Conservation (phyloP, 352 stramenopile species). For the Pythium scleroteichum region DNA sequence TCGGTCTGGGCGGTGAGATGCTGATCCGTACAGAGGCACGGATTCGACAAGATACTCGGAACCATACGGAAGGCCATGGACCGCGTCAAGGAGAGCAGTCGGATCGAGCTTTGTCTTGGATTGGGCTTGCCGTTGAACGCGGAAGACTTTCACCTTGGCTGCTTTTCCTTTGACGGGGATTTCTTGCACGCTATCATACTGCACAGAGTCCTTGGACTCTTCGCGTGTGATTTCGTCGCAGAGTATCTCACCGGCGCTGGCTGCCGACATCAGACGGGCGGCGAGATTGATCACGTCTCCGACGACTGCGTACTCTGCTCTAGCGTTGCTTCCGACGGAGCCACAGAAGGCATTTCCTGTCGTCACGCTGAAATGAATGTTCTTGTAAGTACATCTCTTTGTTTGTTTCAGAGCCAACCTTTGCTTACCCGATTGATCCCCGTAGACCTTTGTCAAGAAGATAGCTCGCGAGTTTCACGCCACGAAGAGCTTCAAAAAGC, state of each 20-base stretch:
- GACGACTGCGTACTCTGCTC: constrained; percentile 82
- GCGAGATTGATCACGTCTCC: constrained; percentile 85
- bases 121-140: constrained; percentile 38
- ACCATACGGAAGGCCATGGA: constrained; percentile 45
- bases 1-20: constrained; percentile 10
- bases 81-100: constrained; percentile 32
- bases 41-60: constrained; percentile 49
- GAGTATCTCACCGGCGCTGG: constrained; percentile 57
- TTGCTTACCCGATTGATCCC: constrained; percentile 62
- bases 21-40: constrained; percentile 49
- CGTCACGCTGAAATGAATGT: constrained; percentile 43
- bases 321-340: constrained; percentile 63
- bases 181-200: constrained; percentile 48
- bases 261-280: constrained; percentile 73
- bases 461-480: constrained; percentile 64
- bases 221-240: constrained; percentile 70
- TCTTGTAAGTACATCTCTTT: too few species aligned
- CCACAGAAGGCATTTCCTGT: constrained; percentile 76
- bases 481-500: constrained; percentile 44
- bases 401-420: not conserved
- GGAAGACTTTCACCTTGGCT: constrained; percentile 45
- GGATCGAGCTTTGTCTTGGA: constrained; percentile 37
- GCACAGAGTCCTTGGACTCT: constrained; percentile 53
- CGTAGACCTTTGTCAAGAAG: constrained; percentile 62
- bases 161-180: constrained; percentile 72